A percentile compares a stretch with the other conserved stretches of the same genome.
Evolutionary conservation across 257 asterid genomes (phyloP).

Genomic region (Solanum habrochaites): DNA sequence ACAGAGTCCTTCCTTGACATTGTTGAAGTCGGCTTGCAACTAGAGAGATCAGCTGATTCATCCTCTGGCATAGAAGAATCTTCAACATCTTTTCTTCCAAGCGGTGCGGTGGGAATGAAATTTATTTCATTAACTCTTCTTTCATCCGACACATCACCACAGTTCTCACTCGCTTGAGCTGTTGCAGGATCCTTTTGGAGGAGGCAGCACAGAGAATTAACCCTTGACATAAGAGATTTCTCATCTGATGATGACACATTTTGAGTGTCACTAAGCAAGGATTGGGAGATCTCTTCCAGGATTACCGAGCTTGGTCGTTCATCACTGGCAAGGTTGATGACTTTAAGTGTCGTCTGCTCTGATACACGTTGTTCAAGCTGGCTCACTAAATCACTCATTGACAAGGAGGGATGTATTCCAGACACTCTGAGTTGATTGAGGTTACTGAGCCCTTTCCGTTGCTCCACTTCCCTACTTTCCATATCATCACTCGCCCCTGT

Average conservation of each 20-base stretch:
- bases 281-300: conserved; percentile 52
- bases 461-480: conserved; percentile 36
- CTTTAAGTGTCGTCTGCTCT: conserved; percentile 44
- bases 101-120: neutral
- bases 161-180: conserved; percentile 21
- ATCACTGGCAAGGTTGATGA: conserved; percentile 48
- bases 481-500: conserved; percentile 30
- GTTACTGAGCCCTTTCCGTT: conserved; percentile 46
- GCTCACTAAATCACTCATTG: conserved; percentile 79
- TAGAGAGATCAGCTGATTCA: conserved; percentile 10
- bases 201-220: conserved; percentile 90
- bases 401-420: conserved; percentile 62
- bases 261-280: conserved; percentile 60
- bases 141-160: conserved; percentile 10
- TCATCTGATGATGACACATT: conserved; percentile 51
- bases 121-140: conserved; percentile 14
- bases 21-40: conserved; percentile 21
- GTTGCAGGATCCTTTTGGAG: conserved; percentile 62
- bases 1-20: conserved; percentile 85
- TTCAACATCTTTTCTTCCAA: conserved; percentile 3
- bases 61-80: neutral
- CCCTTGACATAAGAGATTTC: conserved; percentile 75
- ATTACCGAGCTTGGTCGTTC: conserved; percentile 66
- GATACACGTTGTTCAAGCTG: conserved; percentile 74
- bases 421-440: conserved; percentile 82